Base-by-base conservation (phyloP, 306 rosid genomes). In the Sophora flavescens region DNA sequence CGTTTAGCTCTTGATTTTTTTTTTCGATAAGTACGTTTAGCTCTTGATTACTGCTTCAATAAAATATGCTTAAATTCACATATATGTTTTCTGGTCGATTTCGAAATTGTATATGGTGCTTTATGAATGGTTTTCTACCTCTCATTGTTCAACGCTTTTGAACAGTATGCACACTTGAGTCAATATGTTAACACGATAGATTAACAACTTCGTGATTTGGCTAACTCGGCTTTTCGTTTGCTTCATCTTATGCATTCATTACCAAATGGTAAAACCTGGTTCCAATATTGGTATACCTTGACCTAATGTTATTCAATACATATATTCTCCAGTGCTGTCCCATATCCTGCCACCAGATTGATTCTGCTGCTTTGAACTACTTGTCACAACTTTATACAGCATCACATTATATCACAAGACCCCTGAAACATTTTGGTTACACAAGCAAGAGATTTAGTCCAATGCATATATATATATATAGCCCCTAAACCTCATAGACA, bases 381-480 rank as follows among this genome's bases (percentile, higher is more conserved):
- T 75, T 79, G 84, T 64, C 75, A 79, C 78, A 63, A 83, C 87
- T 83, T 83, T 83, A 78, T 54, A 68, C 84, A 79, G 67, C 81
- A 74, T 38, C 58, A 79, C 63, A 62, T 51, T 78, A 82, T 82
- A 72, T 77, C 80, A 67, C 65, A 65, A 63, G 66, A 78, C 77
- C 44, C 28, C 82, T 82, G 62, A 73, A 66, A 83, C 77, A 70
- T 74, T 67, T 74, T 83, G 63, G 11, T 42, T 53, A 42, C 77
- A 62, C 86, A 83, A 83, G 86, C 86, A 83, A 83, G 68, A 83
- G 83, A 83, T 78, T 83, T 78, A 78, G 7, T 74, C 45, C 67
- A 75, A 48, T 72, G 54, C 70, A 58, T 78, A 72, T 42, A 41
- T 41, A 58, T 78, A 72, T 42, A 41, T 41, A 44, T 44, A 44